Evolutionary conservation across 225 moss, liverwort and hornwort genomes (phyloP).

Genomic region (Bryum argenteum): DNA sequence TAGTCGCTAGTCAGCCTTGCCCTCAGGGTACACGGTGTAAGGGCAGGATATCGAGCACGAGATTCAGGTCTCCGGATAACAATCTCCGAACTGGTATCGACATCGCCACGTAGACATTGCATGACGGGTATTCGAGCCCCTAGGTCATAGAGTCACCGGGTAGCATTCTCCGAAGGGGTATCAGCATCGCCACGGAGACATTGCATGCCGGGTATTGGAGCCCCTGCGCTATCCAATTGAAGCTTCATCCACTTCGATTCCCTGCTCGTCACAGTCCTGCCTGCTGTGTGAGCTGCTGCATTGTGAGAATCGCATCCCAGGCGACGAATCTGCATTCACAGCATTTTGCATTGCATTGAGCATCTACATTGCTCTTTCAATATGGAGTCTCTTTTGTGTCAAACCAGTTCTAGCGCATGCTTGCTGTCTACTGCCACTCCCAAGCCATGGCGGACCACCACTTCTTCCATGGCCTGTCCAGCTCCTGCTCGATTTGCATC

Average conservation of each 20-base stretch:
- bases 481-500: conserved; percentile 25
- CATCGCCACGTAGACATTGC: too few relatives aligned
- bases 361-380: neutral
- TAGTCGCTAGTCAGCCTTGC: too few relatives aligned
- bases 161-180: too few relatives aligned
- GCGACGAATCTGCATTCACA: neutral
- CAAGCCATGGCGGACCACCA: conserved; percentile 30
- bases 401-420: neutral
- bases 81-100: too few relatives aligned
- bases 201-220: neutral
- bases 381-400: conserved; percentile 48
- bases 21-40: too few relatives aligned
- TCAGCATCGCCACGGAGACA: too few relatives aligned
- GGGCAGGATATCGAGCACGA: too few relatives aligned
- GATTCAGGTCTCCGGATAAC: too few relatives aligned
- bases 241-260: too few relatives aligned
- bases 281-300: neutral
- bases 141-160: too few relatives aligned
- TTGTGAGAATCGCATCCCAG: neutral
- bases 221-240: too few relatives aligned
- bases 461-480: conserved; percentile 25
- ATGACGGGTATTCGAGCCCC: neutral
- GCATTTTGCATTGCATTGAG: neutral
- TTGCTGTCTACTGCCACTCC: neutral
- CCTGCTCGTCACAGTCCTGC: neutral